Conservation (phyloP, 2,329 filamentous ascomycete species). For the Colletotrichum melonis region DNA sequence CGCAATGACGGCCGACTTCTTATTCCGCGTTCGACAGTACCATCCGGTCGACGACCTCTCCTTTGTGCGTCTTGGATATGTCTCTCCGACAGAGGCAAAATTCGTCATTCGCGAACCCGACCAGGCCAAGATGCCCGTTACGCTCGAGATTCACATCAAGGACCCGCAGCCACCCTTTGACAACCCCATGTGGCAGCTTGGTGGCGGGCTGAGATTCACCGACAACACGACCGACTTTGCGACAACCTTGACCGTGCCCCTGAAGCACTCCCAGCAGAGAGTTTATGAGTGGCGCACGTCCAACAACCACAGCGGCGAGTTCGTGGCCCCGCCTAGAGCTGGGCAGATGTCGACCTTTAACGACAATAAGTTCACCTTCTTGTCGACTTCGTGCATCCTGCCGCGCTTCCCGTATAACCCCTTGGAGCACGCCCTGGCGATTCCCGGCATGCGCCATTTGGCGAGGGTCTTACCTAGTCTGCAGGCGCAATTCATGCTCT, state of each 20-base stretch:
- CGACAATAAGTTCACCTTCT: constrained; percentile 84
- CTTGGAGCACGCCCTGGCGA: constrained; percentile 82
- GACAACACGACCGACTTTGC: constrained; percentile 87
- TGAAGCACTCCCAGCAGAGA: constrained; percentile 74
- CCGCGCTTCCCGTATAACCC: constrained; percentile 90
- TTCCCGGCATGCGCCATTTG: constrained; percentile 83
- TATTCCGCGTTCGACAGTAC: constrained; percentile 78
- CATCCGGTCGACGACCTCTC: constrained; percentile 81
- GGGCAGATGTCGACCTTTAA: constrained; percentile 71
- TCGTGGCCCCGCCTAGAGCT: constrained; percentile 78
- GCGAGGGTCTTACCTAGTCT: constrained; percentile 78
- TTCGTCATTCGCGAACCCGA: constrained; percentile 89
- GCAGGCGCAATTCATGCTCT: constrained; percentile 82
- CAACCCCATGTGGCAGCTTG: constrained; percentile 72
- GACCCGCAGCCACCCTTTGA: constrained; percentile 64
- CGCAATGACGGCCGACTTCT: constrained; percentile 78
- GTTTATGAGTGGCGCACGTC: constrained; percentile 87
- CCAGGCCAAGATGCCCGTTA: constrained; percentile 78
- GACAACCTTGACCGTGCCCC: constrained; percentile 72
- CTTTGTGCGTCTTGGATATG: constrained; percentile 88
- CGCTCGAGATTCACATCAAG: constrained; percentile 72
- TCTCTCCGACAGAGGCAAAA: constrained; percentile 83
- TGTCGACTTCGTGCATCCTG: constrained; percentile 94
- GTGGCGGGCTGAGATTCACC: constrained; percentile 73
- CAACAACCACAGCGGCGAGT: constrained; percentile 86